Conservation (phyloP, 805 yeast species). For the Wickerhamiella dianesei region DNA sequence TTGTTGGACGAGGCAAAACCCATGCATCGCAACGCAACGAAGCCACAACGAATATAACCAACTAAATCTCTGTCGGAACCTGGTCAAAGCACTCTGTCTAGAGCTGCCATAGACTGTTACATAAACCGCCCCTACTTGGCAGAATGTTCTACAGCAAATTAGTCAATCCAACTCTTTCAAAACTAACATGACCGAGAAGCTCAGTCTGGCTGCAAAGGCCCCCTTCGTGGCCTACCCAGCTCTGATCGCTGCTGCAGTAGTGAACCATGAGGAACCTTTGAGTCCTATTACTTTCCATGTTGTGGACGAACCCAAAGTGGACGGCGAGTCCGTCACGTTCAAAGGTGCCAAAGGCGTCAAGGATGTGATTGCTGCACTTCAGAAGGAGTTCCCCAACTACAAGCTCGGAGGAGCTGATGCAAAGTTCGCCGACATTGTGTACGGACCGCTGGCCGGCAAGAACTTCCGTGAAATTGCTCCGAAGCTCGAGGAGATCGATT, state of each 20-base stretch:
- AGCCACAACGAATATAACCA: too few relatives aligned
- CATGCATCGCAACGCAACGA: too few relatives aligned
- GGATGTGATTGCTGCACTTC: constrained; percentile 31
- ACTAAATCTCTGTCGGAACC: too few relatives aligned
- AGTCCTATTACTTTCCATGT: constrained; percentile 45
- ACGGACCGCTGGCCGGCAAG: constrained; percentile 56
- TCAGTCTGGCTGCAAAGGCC: constrained; percentile 76
- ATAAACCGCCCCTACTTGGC: not conserved
- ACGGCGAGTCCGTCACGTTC: constrained; percentile 27
- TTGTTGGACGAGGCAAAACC: too few relatives aligned
- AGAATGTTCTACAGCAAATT: not conserved
- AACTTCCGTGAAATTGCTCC: constrained; percentile 77
- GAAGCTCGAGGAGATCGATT: constrained; percentile 67
- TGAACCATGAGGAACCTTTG: constrained; percentile 35
- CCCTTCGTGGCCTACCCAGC: constrained; percentile 68
- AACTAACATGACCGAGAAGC: constrained; percentile 13
- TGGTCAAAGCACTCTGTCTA: too few relatives aligned
- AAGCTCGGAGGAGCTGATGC: constrained; percentile 30
- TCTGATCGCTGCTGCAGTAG: constrained; percentile 62
- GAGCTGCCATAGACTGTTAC: not conserved
- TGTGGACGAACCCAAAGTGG: constrained; percentile 58
- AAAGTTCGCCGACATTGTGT: constrained; percentile 48
- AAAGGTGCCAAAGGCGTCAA: constrained; percentile 31
- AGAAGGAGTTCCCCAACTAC: constrained; percentile 34
- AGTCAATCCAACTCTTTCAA: not conserved